Evolutionary conservation across 805 yeast genomes (phyloP).

Genomic region (Cyberlindnera veronae): DNA sequence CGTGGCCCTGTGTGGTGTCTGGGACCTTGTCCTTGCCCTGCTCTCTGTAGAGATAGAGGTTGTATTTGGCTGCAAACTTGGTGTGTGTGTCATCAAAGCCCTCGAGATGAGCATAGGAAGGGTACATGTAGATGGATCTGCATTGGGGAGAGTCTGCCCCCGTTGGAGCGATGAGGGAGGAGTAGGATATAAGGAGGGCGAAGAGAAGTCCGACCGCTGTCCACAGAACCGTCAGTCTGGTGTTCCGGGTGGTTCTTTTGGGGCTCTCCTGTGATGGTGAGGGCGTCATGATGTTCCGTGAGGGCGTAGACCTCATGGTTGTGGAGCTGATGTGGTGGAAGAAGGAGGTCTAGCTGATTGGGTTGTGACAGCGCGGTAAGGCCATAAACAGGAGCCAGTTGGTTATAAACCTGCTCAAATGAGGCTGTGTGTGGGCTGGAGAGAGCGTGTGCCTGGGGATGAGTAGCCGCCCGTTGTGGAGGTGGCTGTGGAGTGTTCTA

Average conservation of each 20-base stretch:
- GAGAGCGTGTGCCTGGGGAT: too few relatives aligned
- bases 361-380: too few relatives aligned
- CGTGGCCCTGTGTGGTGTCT: slow-evolving; percentile 41
- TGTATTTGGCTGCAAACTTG: slow-evolving; percentile 72
- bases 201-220: slow-evolving; percentile 2
- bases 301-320: background rate
- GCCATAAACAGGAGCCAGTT: too few relatives aligned
- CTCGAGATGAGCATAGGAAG: slow-evolving; percentile 71
- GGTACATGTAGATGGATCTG: slow-evolving; percentile 72
- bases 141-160: slow-evolving; percentile 57
- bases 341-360: too few relatives aligned
- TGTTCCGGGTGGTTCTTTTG: background rate
- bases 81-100: slow-evolving; percentile 73
- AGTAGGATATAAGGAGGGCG: slow-evolving; percentile 4
- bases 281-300: background rate
- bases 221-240: slow-evolving; percentile 1
- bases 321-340: too few relatives aligned
- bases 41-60: slow-evolving; percentile 83
- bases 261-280: background rate
- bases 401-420: too few relatives aligned
- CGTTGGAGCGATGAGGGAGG: slow-evolving; percentile 2
- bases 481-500: too few relatives aligned
- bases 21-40: slow-evolving; percentile 53
- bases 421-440: too few relatives aligned
- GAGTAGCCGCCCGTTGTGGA: too few relatives aligned